These are phyloP conservation scores for Backusella australiensis DNA, from an alignment of 192 early-diverging fungal species.

Conservation along the genomic window DNA sequence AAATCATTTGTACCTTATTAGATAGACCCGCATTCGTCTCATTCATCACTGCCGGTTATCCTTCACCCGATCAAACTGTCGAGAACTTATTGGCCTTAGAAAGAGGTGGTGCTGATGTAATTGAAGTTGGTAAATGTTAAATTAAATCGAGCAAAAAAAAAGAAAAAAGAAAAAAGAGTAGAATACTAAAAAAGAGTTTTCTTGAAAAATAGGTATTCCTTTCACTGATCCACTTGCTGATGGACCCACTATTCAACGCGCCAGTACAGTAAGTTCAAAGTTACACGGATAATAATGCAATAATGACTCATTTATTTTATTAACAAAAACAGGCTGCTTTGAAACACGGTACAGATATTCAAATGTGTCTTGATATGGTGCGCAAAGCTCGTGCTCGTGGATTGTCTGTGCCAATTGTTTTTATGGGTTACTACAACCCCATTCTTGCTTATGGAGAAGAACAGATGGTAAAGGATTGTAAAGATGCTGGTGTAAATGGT, in stretches of 20 bases:
- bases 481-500: slow-evolving; percentile 84
- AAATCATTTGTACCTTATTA: slow-evolving; percentile 18
- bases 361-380: slow-evolving; percentile 79
- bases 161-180: background rate
- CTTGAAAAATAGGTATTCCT: slow-evolving; percentile 64
- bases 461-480: slow-evolving; percentile 81
- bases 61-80: slow-evolving; percentile 74
- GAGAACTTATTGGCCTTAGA: slow-evolving; percentile 86
- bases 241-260: slow-evolving; percentile 95
- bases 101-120: slow-evolving; percentile 89
- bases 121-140: slow-evolving; percentile 78
- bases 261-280: slow-evolving; percentile 61
- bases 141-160: background rate
- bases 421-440: slow-evolving; percentile 99
- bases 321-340: slow-evolving; percentile 65
- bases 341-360: slow-evolving; percentile 73
- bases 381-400: slow-evolving; percentile 77
- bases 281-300: background rate
- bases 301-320: slow-evolving; percentile 1
- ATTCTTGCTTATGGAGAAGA: slow-evolving; percentile 93
- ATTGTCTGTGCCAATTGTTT: slow-evolving; percentile 85
- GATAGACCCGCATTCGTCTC: slow-evolving; percentile 87
- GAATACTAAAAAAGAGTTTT: background rate
- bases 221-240: slow-evolving; percentile 98
- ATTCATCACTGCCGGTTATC: slow-evolving; percentile 93